Evolutionary conservation across 805 yeast genomes (phyloP), one percentile per base, ranked within the genome.

Genomic region (Barnettozyma salicaria): DNA sequence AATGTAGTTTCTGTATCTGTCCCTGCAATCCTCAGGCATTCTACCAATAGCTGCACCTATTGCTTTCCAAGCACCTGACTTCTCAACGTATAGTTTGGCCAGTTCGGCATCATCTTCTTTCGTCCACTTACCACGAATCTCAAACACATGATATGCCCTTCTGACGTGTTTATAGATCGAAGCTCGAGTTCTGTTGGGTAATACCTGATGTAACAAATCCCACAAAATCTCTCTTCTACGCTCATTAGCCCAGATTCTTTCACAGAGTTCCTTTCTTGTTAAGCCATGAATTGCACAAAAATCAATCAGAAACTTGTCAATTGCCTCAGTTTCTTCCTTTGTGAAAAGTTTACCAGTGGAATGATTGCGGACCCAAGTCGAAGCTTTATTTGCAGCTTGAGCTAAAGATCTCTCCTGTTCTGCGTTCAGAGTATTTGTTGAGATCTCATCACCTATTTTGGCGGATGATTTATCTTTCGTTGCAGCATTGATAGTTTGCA

Each of bases 1-100:
- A 44, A 89, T 83, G 56, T 89, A 90, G 57, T 90, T 90, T 59
- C 97, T 71, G 95, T 95, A 90, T 50, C 97, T 70, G 58, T 90
- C 97, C 49, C 97, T 72, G 59, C 97, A 89, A 61, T 90, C 97
- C 55, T 90, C 97, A 0, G 97, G 97, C 97, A 90, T 90, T 52
- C 97, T 69, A 11, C 84, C 86, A 75, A 90, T 67, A 7, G 67
- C 64, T 36, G 71, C 71, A 7, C 97, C 97, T 42, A 90, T 84
- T 27, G 68, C 67, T 48, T 86, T 86, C 97, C 97, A 90, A 53
- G 83, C 87, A 13, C 92, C 87, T 41, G 79, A 86, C 48, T 76
- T 73, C 19, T 78, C 76, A 8, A 70, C 59, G 9, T 85, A 84
- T 35, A 85, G 62, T 37, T 69, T 70, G 2, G 76, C 76, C 36